Evolutionary conservation across 768 basidiomycete genomes (phyloP), one percentile per base, ranked within the genome.

Genomic region (Rhodosporidiobolus odoratus): DNA sequence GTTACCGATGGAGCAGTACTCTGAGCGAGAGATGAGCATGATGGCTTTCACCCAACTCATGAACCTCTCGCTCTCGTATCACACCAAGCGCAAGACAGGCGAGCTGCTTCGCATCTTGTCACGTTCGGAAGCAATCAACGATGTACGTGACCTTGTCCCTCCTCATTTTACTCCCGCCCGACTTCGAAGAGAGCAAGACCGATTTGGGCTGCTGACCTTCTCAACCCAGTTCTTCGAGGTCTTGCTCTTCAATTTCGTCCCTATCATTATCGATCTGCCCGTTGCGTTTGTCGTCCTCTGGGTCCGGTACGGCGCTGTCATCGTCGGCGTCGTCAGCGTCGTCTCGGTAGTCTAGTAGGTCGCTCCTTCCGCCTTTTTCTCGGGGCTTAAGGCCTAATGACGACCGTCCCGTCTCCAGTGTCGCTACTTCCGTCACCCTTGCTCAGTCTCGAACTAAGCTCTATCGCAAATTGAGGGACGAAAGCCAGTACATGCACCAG

Each of bases 41-140:
- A 82, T 93, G 62, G 89, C 91, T 16, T 91, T 90, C 80, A 86
- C 92, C 69, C 93, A 95, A 76, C 80, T 96, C 3, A 83, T 97
- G 16, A 89, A 91, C 40, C 56, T 65, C 85, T 97, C 7, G 90
- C 58, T 57, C 27, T 23, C 34, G 41, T 75, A 65, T 43, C 69
- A 65, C 65, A 89, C 86, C 9, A 88, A 84, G 64, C 84, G 87
- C 58, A 92, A 89, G 82, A 91, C 92, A 3, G 92, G 91, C 35
- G 91, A 93, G 77, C 84, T 92, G 16, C 83, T 92, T 19, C 85
- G 89, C 30, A 90, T 92, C 57, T 83, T 92, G 32, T 88, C 90
- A 73, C 86, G 91, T 65, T 90, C 91, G 6, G 88, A 88, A 35
- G 90, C 91, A 0, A 90, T 95, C 78, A 94, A 93, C 80, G 88